phyloP scores from a whole-genome alignment of 352 stramenopile species.

The Vaucheria bursata region DNA sequence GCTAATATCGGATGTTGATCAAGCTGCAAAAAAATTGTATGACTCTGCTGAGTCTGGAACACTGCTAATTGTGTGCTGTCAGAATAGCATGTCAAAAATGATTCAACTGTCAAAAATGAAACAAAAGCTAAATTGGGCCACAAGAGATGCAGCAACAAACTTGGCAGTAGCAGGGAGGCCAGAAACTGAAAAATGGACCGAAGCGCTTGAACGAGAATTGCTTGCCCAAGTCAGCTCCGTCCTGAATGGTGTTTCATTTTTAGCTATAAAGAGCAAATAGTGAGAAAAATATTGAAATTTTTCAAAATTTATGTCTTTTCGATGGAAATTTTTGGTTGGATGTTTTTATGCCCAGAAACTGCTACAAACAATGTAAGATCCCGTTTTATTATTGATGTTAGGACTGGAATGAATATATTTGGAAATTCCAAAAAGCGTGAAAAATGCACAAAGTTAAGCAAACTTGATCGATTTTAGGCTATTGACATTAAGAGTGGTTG shows the following conservation, averaged over 20 bases:
- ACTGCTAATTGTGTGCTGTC: conserved; percentile 32
- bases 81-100: conserved; percentile 18
- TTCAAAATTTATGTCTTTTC: no score
- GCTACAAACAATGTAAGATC: no score
- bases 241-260: not conserved
- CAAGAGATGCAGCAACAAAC: not conserved
- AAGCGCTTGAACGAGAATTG: not conserved
- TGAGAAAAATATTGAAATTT: no score
- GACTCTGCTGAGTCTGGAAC: conserved; percentile 16
- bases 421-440: no score
- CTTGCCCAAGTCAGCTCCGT: not conserved
- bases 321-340: no score
- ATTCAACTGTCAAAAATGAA: conserved; percentile 10
- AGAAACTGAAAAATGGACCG: no score
- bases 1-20: conserved; percentile 9
- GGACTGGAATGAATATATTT: no score
- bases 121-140: not conserved
- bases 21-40: conserved; percentile 15
- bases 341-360: no score
- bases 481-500: no score
- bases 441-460: no score
- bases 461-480: no score
- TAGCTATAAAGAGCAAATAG: not conserved
- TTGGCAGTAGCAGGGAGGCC: not conserved
- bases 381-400: no score